Base-by-base conservation (phyloP, 108 stramenopile genomes). In the Mediolabrus comicus region DNA sequence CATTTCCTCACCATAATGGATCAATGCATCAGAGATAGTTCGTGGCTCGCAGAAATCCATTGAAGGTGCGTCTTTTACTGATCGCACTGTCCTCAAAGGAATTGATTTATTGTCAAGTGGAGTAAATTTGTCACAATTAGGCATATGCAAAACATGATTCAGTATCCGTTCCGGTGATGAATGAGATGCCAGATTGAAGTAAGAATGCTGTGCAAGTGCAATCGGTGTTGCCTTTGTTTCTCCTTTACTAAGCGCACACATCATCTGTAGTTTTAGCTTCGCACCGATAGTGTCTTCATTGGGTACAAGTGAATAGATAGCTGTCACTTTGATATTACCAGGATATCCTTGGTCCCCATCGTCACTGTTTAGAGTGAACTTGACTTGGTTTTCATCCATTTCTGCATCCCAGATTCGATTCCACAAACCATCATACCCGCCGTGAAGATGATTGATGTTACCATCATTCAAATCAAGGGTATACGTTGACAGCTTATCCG, bases 301-400 rank as follows among this genome's bases (percentile, higher is more conserved):
- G 11, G 74, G 61, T 19, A 72, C 78, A 30, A 92, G 62, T 4
- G 83, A 80, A 77, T 92, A 94, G 13, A 69, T 82, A 13, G 89
- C 90, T 3, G 69, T 71, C 9, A 86, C 82, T 38, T 72, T 30
- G 3, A 94, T 65, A 22, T 60, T 68, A 22, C 84, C 95, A 19
- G 93, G 95, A 80, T 87, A 93, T 13, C 91, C 92, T 67, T 92
- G 80, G 68, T 96, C 95, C 1, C 87, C 86, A 74, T 96, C 88
- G 1, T 38, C 62, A 51, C 82, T 82, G 10, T 36, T 27, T 26
- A 91, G 79, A 2, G 82, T 69, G 56, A 91, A 92, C 53, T 67
- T 65, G 0, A 90, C 77, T 24, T 61, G 19, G 61, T 74, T 51
- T 41, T 54, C 30, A 13, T 83, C 65, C 17, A 84, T 74, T 28